These are phyloP conservation scores for Candida bentonensis DNA, from an alignment of 805 yeast species.

Conservation along the genomic window DNA sequence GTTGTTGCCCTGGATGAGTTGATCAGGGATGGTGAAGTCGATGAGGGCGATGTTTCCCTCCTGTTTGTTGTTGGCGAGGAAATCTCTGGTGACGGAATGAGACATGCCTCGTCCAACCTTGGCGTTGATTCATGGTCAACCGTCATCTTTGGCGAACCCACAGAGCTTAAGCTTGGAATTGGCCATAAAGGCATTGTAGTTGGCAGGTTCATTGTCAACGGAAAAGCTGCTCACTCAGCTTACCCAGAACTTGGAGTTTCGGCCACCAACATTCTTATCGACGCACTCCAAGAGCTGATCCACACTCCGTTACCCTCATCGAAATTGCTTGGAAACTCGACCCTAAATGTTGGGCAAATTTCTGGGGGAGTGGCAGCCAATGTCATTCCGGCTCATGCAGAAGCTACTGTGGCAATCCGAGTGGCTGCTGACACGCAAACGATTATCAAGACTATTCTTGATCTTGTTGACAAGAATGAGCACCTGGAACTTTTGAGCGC, in stretches of 20 bases:
- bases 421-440: conserved; percentile 34
- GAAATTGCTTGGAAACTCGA: conserved; percentile 43
- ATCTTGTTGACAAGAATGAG: conserved; percentile 20
- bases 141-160: conserved; percentile 65
- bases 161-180: conserved; percentile 50
- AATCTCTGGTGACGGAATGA: conserved; percentile 52
- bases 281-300: conserved; percentile 33
- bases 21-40: conserved; percentile 33
- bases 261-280: conserved; percentile 43
- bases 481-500: conserved; percentile 12
- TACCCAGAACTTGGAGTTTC: conserved; percentile 56
- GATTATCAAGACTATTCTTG: conserved; percentile 25
- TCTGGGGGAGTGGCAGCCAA: conserved; percentile 52
- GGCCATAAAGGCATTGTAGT: conserved; percentile 53
- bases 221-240: conserved; percentile 52
- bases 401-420: conserved; percentile 36
- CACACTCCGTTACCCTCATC: conserved; percentile 33
- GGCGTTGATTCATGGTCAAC: conserved; percentile 36
- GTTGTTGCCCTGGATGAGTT: conserved; percentile 50
- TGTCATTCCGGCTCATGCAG: conserved; percentile 47
- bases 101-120: conserved; percentile 25
- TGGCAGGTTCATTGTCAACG: conserved; percentile 32
- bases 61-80: conserved; percentile 72
- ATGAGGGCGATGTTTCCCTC: conserved; percentile 42
- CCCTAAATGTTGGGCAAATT: conserved; percentile 45